phyloP scores from a whole-genome alignment of 345 rosid species.

The Arabidopsis suecica region DNA sequence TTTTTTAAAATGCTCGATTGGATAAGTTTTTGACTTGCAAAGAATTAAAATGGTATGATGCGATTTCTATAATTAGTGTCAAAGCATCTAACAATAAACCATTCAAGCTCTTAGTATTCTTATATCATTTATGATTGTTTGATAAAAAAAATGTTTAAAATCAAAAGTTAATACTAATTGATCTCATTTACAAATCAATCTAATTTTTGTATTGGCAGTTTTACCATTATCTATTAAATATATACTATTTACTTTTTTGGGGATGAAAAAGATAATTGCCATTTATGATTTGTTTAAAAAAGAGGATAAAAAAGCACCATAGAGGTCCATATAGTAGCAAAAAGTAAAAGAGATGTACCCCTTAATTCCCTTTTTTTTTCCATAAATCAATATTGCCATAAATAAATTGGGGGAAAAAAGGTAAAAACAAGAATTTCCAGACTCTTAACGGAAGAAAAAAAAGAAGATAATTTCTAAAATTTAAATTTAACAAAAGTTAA shows the following conservation, averaged over 20 bases:
- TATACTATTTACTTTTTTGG: not conserved
- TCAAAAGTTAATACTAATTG: not conserved
- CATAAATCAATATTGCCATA: not conserved
- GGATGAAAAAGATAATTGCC: no score
- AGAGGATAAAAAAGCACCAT: no score
- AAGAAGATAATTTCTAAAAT: not conserved
- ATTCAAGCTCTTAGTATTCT: not conserved
- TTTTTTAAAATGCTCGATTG: not conserved
- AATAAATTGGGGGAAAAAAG: not conserved
- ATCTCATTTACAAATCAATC: not conserved
- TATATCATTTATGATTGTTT: no score
- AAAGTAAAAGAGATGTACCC: not conserved
- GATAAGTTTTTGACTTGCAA: not conserved
- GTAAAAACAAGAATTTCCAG: not conserved
- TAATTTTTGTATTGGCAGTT: not conserved
- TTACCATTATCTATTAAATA: not conserved
- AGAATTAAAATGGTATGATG: not conserved
- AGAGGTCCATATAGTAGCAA: no score
- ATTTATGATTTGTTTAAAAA: no score
- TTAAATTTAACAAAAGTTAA: not conserved
- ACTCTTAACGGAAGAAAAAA: not conserved
- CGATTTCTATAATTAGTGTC: not conserved
- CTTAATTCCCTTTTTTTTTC: not conserved
- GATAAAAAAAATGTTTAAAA: no score
- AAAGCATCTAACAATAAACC: not conserved